These are phyloP conservation scores for Ailanthus altissimus DNA, from an alignment of 345 rosid species.

Conservation along the genomic window DNA sequence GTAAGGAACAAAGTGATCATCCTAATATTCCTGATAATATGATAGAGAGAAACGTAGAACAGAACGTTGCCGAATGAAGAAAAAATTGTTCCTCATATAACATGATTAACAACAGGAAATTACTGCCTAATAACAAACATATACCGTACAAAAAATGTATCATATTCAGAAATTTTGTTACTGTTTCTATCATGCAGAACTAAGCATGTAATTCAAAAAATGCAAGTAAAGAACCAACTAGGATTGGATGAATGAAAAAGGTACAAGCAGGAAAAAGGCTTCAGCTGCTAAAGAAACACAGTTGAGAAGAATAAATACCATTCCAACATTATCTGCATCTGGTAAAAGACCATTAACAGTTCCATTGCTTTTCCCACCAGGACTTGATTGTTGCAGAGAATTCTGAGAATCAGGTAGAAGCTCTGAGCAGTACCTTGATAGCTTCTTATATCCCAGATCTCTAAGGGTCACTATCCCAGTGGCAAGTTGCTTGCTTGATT, in stretches of 20 bases:
- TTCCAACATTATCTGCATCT: constrained; percentile 76
- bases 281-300: constrained; percentile 9
- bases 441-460: constrained; percentile 72
- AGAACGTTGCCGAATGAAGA: not conserved
- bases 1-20: not conserved
- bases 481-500: constrained; percentile 90
- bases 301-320: constrained; percentile 49
- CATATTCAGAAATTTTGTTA: not conserved
- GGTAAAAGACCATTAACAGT: constrained; percentile 50
- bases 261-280: not conserved
- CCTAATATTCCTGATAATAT: not conserved
- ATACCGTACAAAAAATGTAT: not conserved
- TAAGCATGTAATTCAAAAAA: not conserved
- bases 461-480: constrained; percentile 86
- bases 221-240: not conserved
- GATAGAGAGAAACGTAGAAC: not conserved
- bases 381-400: constrained; percentile 42
- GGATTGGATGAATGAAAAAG: not conserved
- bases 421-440: constrained; percentile 74
- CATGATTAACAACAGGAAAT: not conserved
- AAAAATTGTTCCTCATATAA: not conserved
- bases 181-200: not conserved
- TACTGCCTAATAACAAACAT: not conserved
- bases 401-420: constrained; percentile 65
- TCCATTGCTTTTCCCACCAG: constrained; percentile 61